These are phyloP conservation scores for Ruellia speciosa DNA, from an alignment of 305 asterid genomes.

Conservation along the genomic window DNA sequence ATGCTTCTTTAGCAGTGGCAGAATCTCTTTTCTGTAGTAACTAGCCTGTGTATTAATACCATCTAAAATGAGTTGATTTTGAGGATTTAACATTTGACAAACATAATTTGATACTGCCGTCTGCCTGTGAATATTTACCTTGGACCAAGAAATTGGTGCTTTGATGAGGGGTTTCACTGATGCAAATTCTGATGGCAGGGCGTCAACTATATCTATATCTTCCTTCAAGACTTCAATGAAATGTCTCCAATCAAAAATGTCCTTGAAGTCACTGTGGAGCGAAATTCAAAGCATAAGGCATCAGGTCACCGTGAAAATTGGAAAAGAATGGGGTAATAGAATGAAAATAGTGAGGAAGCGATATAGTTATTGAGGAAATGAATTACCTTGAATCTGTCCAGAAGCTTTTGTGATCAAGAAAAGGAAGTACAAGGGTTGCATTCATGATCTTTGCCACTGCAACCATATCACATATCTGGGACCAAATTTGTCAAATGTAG, in stretches of 20 bases:
- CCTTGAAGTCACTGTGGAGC: constrained; percentile 63
- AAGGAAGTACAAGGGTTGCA: constrained; percentile 83
- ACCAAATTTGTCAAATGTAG: neutral
- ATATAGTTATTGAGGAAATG: neutral
- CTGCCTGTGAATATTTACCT: constrained; percentile 36
- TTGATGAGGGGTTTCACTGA: constrained; percentile 36
- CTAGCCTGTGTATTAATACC: constrained; percentile 38
- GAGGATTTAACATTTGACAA: too few species aligned
- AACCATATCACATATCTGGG: constrained; percentile 93
- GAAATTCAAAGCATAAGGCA: neutral
- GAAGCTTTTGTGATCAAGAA: constrained; percentile 76
- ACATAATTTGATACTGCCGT: too few species aligned
- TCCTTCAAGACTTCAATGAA: constrained; percentile 55
- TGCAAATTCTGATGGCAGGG: constrained; percentile 47
- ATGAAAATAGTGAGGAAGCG: constrained; percentile 10
- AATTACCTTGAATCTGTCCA: constrained; percentile 86
- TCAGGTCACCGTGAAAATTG: neutral
- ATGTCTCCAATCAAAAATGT: constrained; percentile 76
- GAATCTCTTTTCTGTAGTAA: constrained; percentile 64
- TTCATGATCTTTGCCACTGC: constrained; percentile 79
- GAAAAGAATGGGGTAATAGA: constrained; percentile 7
- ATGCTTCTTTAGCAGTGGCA: constrained; percentile 43
- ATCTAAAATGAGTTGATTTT: neutral
- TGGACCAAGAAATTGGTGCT: constrained; percentile 85
- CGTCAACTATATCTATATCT: constrained; percentile 59